Evolutionary conservation across 768 basidiomycete species (phyloP), one percentile per base, ranked within the genome.

Genomic region (Crucibulum laeve): DNA sequence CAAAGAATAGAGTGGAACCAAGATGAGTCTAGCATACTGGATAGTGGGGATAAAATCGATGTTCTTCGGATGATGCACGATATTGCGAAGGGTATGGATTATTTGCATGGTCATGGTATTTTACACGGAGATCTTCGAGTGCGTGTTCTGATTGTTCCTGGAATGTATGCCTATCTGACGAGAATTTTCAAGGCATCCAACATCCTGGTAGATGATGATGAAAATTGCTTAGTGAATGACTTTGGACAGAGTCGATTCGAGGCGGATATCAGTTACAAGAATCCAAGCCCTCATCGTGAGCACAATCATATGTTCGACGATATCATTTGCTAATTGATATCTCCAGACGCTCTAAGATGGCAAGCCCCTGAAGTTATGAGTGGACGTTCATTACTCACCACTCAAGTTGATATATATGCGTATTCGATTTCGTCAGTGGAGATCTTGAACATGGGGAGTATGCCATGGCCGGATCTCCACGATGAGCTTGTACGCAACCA

Each of bases 91-190:
- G 86, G 85, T 5, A 84, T 88, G 84, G 68, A 74, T 40, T 86
- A 87, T 55, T 57, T 88, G 46, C 86, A 88, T 54, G 53, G 55
- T 5, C 54, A 71, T 44, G 76, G 72, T 2, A 72, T 87, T 14
- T 50, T 85, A 47, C 86, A 88, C 54, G 86, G 84, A 2, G 81
- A 86, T 58, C 65, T 87, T 30, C 86, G 84, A 70, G 84, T 82
- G 30, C 40, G 67, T 49, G 5, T 33, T 40, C 18, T 32, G 10
- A 37, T 37, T 28, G 15, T 24, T 8, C 23, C 21, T 26, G 46
- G 19, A 15, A 18, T 10, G 11, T 11, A 44, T 4, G n/a, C 19
- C 24, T 19, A 19, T 44, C 3, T 19, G 6, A 22, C 23, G 17
- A 8, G 10, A 21, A 15, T 30, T 43, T 11, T 23, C 8, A 45